These are phyloP conservation scores for Curvularia eragrostidis DNA, from an alignment of 2,329 filamentous ascomycete genomes.

Conservation along the genomic window DNA sequence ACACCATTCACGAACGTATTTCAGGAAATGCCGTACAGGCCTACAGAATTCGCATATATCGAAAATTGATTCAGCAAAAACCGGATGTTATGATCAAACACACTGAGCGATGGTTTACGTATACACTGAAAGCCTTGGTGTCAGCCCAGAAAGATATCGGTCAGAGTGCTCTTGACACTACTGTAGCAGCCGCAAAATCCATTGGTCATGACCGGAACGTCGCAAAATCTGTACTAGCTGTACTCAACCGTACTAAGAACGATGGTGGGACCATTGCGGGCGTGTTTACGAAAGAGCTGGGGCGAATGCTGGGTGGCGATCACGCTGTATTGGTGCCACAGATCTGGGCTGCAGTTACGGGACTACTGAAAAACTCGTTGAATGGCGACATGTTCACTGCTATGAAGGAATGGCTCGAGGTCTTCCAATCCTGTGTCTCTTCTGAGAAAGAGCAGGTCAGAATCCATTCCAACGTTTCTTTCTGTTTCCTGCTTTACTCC, in stretches of 20 bases:
- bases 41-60: constrained; percentile 79
- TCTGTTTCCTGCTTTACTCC: constrained; percentile 82
- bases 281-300: constrained; percentile 71
- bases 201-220: constrained; percentile 74
- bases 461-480: constrained; percentile 79
- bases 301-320: constrained; percentile 63
- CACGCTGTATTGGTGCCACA: constrained; percentile 75
- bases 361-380: constrained; percentile 72
- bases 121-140: constrained; percentile 82
- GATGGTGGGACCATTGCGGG: constrained; percentile 63
- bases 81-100: constrained; percentile 73
- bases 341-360: constrained; percentile 84
- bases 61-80: constrained; percentile 75
- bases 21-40: constrained; percentile 82
- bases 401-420: constrained; percentile 74
- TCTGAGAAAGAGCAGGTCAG: constrained; percentile 68
- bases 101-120: constrained; percentile 76
- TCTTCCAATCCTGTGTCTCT: constrained; percentile 87
- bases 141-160: constrained; percentile 80
- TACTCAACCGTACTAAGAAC: constrained; percentile 64
- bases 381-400: constrained; percentile 72
- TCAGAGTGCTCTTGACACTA: constrained; percentile 74
- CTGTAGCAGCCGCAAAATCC: constrained; percentile 71
- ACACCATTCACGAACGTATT: constrained; percentile 74
- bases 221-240: constrained; percentile 69